Conservation (phyloP, 331 rosid species). For the Arachis monticola region DNA sequence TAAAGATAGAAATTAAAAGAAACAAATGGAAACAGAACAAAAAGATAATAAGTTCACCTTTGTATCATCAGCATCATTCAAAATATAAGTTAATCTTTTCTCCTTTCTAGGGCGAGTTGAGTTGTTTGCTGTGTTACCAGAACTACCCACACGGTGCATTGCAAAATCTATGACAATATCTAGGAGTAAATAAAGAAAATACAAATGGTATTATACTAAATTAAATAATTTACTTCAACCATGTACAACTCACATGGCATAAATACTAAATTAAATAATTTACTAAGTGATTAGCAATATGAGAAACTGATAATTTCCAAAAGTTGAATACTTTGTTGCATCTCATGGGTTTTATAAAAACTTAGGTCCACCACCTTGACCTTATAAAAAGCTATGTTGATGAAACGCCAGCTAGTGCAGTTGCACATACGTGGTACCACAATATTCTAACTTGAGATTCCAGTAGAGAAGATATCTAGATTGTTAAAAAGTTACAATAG, state of each 20-base stretch:
- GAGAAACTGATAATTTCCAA: neutral
- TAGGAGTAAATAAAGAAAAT: neutral
- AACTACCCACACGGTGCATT: conserved; percentile 92
- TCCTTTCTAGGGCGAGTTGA: conserved; percentile 82
- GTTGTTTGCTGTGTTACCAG: conserved; percentile 63
- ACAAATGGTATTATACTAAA: conserved; percentile 16
- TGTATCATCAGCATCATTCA: conserved; percentile 67
- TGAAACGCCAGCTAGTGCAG: neutral
- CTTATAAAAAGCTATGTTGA: conserved; percentile 1
- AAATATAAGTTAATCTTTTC: conserved; percentile 77
- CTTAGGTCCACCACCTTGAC: neutral
- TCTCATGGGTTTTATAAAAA: neutral
- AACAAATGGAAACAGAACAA: neutral
- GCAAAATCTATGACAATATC: conserved; percentile 49
- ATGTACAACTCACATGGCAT: conserved; percentile 3
- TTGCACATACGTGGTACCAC: neutral
- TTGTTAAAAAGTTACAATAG: neutral
- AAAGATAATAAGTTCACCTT: conserved; percentile 55
- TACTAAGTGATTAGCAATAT: conserved; percentile 21
- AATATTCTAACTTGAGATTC: neutral
- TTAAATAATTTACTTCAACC: conserved; percentile 10
- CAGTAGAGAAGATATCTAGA: neutral
- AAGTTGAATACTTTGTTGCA: conserved; percentile 13
- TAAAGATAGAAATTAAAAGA: neutral
- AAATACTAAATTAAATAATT: conserved; percentile 7